Percentiles rank a stretch among this genome's conserved stretches.
Evolutionary conservation across 2,329 filamentous ascomycete species (phyloP).

Genomic region (Colletotrichum simmondsii): DNA sequence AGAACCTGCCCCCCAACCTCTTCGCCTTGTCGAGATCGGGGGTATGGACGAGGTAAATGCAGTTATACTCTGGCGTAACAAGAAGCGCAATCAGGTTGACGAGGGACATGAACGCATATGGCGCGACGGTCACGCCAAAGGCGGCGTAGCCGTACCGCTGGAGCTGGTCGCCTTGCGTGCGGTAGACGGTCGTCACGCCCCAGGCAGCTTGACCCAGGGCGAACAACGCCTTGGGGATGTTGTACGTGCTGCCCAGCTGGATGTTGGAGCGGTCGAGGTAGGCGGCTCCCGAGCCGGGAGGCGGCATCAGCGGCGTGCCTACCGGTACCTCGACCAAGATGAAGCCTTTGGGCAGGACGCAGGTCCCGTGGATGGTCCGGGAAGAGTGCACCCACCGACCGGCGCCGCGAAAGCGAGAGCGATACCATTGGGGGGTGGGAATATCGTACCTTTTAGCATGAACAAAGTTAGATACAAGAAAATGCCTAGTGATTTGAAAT

Average conservation of each 20-base stretch:
- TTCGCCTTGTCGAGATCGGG: slow-evolving; percentile 29
- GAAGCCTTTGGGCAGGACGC: slow-evolving; percentile 22
- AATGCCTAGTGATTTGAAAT: neutral
- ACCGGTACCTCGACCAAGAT: slow-evolving; percentile 33
- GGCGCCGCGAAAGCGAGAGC: slow-evolving; percentile 24
- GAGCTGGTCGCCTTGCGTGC: slow-evolving; percentile 39
- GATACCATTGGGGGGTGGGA: slow-evolving; percentile 16
- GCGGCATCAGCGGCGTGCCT: slow-evolving; percentile 32
- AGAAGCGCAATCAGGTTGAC: slow-evolving; percentile 41
- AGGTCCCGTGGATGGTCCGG: slow-evolving; percentile 30
- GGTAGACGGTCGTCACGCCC: slow-evolving; percentile 38
- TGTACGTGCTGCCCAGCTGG: slow-evolving; percentile 35
- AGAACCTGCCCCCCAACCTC: slow-evolving; percentile 21
- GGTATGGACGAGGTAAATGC: slow-evolving; percentile 40
- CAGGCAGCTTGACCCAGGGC: slow-evolving; percentile 38
- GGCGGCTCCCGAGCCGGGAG: slow-evolving; percentile 5
- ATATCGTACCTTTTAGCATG: slow-evolving; percentile 21
- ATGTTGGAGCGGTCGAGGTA: slow-evolving; percentile 23
- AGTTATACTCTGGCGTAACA: slow-evolving; percentile 41
- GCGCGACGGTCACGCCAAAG: slow-evolving; percentile 43
- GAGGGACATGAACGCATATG: slow-evolving; percentile 44
- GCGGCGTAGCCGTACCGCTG: slow-evolving; percentile 42
- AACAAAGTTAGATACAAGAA: slow-evolving; percentile 2
- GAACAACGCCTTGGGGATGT: slow-evolving; percentile 34
- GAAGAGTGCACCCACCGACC: slow-evolving; percentile 29